Percentiles rank a stretch among this genome's conserved stretches.
These are phyloP conservation scores for Aspergillus viridinutans DNA, from an alignment of 2,329 filamentous ascomycete species.

Conservation along the genomic window DNA sequence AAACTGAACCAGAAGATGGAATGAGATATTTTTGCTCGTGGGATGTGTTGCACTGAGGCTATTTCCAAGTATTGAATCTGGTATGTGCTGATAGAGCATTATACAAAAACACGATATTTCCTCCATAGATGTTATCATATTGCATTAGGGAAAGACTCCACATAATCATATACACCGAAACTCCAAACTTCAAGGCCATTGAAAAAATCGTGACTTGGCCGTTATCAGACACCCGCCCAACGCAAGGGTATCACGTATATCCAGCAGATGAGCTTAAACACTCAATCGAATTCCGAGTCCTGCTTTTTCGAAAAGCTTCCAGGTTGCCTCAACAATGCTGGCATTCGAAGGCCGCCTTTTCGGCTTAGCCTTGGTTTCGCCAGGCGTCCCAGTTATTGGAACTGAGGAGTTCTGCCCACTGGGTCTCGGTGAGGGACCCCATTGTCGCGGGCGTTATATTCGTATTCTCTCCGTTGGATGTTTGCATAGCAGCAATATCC, in stretches of 20 bases:
- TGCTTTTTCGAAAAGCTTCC: background rate
- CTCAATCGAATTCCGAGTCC: background rate
- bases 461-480: conserved; percentile 9
- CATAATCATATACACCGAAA: background rate
- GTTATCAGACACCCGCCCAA: background rate
- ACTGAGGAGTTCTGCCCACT: conserved; percentile 33
- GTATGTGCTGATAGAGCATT: background rate
- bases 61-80: background rate
- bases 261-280: background rate
- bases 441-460: conserved; percentile 20
- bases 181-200: background rate
- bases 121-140: background rate
- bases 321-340: background rate
- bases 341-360: background rate
- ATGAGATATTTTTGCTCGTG: background rate
- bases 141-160: background rate
- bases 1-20: background rate
- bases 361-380: conserved; percentile 1
- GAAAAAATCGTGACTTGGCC: background rate
- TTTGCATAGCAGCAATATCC: conserved; percentile 21
- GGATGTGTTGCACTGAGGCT: background rate
- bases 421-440: conserved; percentile 28
- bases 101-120: background rate
- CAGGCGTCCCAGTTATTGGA: conserved; percentile 16
- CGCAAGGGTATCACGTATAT: background rate